These are phyloP conservation scores for Blepharisma undulans DNA, from an alignment of 169 alveolate genomes.

Conservation along the genomic window DNA sequence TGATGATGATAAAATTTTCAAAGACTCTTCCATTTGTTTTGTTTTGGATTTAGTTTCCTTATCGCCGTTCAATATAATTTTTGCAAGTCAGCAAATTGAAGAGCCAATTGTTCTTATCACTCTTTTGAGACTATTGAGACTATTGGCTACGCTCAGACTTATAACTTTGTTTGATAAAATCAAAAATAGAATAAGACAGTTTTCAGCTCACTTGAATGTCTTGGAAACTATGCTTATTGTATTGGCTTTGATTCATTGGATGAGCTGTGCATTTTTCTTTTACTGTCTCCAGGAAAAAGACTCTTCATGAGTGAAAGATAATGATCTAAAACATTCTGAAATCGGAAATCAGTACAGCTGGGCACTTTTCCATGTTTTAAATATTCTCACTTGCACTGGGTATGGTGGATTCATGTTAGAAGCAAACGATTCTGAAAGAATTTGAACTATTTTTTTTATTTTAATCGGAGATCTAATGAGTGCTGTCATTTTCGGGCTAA, in stretches of 20 bases:
- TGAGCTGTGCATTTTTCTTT: constrained; percentile 52
- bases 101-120: neutral
- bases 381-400: constrained; percentile 54
- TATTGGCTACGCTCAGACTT: constrained; percentile 30
- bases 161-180: constrained; percentile 37
- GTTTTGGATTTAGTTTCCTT: neutral
- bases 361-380: constrained; percentile 46
- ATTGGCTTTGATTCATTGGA: constrained; percentile 48
- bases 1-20: neutral
- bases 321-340: neutral
- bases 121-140: constrained; percentile 41
- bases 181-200: constrained; percentile 10
- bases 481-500: neutral
- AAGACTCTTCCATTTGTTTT: neutral
- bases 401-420: neutral
- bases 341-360: constrained; percentile 30
- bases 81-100: neutral
- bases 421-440: neutral
- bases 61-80: neutral
- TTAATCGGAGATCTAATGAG: neutral
- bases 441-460: neutral
- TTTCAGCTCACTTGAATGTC: constrained; percentile 3
- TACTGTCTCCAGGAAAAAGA: neutral
- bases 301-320: constrained; percentile 21
- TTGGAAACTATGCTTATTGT: constrained; percentile 47